phyloP scores from a whole-genome alignment of 2,329 filamentous ascomycete species.

The Hypoxylon sp. region DNA sequence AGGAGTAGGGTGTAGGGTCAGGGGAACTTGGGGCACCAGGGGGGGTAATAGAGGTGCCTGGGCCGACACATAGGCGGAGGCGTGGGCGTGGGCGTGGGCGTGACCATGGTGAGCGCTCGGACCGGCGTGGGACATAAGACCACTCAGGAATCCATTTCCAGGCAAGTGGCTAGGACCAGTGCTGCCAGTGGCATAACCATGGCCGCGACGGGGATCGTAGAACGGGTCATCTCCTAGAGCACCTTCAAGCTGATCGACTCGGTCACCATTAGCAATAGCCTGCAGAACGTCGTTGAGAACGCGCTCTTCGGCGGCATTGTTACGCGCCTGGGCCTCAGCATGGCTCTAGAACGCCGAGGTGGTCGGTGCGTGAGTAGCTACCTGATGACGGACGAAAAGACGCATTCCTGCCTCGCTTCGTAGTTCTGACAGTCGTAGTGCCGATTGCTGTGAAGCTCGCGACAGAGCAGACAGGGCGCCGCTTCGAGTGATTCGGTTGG shows the following conservation, averaged over 20 bases:
- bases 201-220: conserved; percentile 4
- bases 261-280: conserved; percentile 20
- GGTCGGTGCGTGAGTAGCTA: conserved; percentile 20
- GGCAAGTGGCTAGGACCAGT: neutral
- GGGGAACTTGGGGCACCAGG: neutral
- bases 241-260: conserved; percentile 8
- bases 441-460: neutral
- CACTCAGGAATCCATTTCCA: neutral
- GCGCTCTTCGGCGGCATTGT: conserved; percentile 15
- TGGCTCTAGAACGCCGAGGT: conserved; percentile 35
- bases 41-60: neutral
- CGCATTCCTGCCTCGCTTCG: conserved; percentile 23
- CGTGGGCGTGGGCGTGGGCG: neutral
- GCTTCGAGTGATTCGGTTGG: conserved; percentile 1
- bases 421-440: neutral
- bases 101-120: neutral
- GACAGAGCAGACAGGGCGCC: conserved; percentile 8
- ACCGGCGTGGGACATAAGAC: neutral
- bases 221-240: conserved; percentile 31
- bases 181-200: neutral
- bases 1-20: neutral
- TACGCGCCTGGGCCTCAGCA: conserved; percentile 27
- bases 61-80: neutral
- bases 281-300: conserved; percentile 8
- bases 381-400: conserved; percentile 27